These are phyloP conservation scores for Suillus cothurnatus DNA, from an alignment of 768 basidiomycete species.

Conservation along the genomic window DNA sequence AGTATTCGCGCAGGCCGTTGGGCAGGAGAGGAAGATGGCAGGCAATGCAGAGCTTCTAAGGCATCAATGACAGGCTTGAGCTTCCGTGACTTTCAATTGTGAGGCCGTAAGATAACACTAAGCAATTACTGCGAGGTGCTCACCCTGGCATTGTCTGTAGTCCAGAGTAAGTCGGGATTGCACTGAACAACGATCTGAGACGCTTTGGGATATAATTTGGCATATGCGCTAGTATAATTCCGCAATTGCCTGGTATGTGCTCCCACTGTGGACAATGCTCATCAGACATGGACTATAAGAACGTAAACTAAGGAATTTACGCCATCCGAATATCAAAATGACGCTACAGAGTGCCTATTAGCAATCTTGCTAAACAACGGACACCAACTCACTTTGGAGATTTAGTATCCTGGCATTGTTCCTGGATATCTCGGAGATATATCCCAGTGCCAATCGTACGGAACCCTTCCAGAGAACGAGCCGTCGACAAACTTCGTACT, in stretches of 20 bases:
- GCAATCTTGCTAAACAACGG: background rate
- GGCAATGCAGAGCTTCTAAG: slow-evolving; percentile 25
- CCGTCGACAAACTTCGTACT: background rate
- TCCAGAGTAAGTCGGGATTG: slow-evolving; percentile 22
- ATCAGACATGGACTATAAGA: background rate
- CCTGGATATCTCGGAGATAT: background rate
- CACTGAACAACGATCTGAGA: slow-evolving; percentile 32
- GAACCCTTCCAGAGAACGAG: background rate
- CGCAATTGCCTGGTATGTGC: slow-evolving; percentile 28
- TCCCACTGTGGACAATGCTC: slow-evolving; percentile 21
- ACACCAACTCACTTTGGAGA: slow-evolving; percentile 25
- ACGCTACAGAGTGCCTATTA: slow-evolving; percentile 15
- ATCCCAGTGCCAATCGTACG: background rate
- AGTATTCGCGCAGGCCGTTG: slow-evolving; percentile 23
- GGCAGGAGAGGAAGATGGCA: slow-evolving; percentile 10
- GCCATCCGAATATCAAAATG: slow-evolving; percentile 33
- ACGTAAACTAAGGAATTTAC: slow-evolving; percentile 13
- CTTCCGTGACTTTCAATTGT: slow-evolving; percentile 19
- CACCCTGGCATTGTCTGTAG: slow-evolving; percentile 17
- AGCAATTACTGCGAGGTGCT: background rate
- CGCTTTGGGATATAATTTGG: slow-evolving; percentile 28
- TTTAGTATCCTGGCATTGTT: background rate
- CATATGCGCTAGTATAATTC: slow-evolving; percentile 25
- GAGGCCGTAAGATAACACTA: background rate
- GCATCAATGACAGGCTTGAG: slow-evolving; percentile 26